Conservation (phyloP, 192 early-diverging fungal genomes). For the Podila epigama region DNA sequence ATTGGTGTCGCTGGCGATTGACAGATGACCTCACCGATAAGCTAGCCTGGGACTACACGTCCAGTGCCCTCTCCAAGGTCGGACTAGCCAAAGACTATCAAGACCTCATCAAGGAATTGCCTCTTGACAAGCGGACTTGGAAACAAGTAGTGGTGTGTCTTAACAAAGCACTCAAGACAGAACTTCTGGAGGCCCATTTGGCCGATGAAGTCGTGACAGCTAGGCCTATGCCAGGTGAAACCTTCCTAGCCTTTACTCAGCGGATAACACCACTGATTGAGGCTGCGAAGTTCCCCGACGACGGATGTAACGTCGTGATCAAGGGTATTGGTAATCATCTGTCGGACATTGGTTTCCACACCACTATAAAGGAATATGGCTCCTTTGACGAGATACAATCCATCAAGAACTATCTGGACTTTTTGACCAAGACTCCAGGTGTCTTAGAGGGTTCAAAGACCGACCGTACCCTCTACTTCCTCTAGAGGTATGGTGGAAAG, state of each 20-base stretch:
- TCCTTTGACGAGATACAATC: neutral
- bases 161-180: neutral
- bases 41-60: neutral
- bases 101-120: neutral
- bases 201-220: neutral
- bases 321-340: neutral
- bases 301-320: neutral
- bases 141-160: neutral
- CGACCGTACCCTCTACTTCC: no score
- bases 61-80: neutral
- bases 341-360: neutral
- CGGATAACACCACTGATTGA: neutral
- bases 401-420: neutral
- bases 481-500: no score
- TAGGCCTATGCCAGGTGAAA: neutral
- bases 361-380: neutral
- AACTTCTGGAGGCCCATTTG: neutral
- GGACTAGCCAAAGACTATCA: neutral
- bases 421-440: neutral
- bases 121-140: neutral
- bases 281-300: neutral
- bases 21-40: neutral
- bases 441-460: neutral
- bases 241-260: neutral
- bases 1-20: neutral